Conservation (phyloP, 2,329 filamentous ascomycete genomes). For the Fusarium virguliforme region DNA sequence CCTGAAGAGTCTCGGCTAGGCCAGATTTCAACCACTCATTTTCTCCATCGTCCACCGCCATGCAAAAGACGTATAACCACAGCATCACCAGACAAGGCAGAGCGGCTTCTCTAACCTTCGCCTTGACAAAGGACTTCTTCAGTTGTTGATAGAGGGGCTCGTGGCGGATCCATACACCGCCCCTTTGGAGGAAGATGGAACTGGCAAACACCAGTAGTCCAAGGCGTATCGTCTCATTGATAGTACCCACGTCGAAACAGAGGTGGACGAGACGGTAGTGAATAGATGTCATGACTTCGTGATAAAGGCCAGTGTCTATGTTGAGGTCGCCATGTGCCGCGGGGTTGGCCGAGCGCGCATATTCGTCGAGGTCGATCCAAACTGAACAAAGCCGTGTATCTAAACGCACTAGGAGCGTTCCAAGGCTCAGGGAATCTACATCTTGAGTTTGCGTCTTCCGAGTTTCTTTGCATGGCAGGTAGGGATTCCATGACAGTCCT, state of each 20-base stretch:
- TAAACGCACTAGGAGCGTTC: neutral
- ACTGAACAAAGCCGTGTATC: neutral
- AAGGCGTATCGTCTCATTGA: neutral
- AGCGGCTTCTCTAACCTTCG: neutral
- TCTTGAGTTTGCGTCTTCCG: neutral
- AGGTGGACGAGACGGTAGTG: neutral
- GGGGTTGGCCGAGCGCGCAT: neutral
- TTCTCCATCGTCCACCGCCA: neutral
- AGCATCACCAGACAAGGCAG: neutral
- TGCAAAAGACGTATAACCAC: neutral
- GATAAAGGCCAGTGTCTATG: neutral
- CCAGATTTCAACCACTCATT: too few relatives aligned
- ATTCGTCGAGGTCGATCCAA: neutral
- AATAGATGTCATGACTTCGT: neutral
- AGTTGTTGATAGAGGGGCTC: neutral
- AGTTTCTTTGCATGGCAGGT: neutral
- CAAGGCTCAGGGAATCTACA: neutral
- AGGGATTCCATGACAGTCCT: neutral
- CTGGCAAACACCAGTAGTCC: neutral
- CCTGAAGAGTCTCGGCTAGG: neutral
- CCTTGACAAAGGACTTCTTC: neutral
- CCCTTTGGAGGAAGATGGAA: neutral
- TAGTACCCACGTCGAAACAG: neutral
- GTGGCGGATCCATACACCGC: neutral
- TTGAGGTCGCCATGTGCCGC: neutral